Percentiles rank a stretch among this genome's conserved stretches.
Evolutionary conservation across 257 asterid genomes (phyloP).

Genomic region (Linaria vulgaris): DNA sequence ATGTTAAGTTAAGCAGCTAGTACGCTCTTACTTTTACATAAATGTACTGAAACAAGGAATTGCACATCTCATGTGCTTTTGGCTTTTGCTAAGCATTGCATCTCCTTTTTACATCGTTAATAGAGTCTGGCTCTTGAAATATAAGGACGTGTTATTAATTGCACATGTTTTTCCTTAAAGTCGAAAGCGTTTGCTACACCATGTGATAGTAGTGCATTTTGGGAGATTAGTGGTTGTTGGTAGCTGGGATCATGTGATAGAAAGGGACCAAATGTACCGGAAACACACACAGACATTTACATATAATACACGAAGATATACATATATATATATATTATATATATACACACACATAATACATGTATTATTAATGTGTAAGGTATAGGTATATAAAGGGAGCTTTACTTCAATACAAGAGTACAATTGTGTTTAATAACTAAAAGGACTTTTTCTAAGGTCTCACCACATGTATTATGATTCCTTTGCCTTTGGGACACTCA

Average conservation of each 20-base stretch:
- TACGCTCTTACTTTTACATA: too few relatives aligned
- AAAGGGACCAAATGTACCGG: constrained; percentile 15
- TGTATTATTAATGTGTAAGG: neutral
- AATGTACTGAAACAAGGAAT: neutral
- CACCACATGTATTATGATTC: constrained; percentile 51
- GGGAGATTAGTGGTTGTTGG: constrained; percentile 27
- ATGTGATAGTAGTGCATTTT: constrained; percentile 29
- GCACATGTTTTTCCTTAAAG: too few relatives aligned
- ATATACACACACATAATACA: neutral
- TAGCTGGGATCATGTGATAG: constrained; percentile 42
- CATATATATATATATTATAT: neutral
- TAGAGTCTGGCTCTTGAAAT: too few relatives aligned
- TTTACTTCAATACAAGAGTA: constrained; percentile 30
- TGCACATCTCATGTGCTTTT: neutral
- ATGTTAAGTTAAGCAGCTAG: too few relatives aligned
- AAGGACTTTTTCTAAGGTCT: constrained; percentile 32
- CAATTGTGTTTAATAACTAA: neutral
- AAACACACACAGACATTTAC: too few relatives aligned
- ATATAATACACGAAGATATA: neutral
- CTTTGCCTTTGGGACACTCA: constrained; percentile 51
- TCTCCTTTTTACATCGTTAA: neutral
- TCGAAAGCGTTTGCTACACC: constrained; percentile 10
- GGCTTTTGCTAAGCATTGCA: neutral
- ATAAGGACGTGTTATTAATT: too few relatives aligned
- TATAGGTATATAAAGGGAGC: constrained; percentile 12